Conservation (phyloP, 352 stramenopile genomes). For the Elongisporangium prolatum region DNA sequence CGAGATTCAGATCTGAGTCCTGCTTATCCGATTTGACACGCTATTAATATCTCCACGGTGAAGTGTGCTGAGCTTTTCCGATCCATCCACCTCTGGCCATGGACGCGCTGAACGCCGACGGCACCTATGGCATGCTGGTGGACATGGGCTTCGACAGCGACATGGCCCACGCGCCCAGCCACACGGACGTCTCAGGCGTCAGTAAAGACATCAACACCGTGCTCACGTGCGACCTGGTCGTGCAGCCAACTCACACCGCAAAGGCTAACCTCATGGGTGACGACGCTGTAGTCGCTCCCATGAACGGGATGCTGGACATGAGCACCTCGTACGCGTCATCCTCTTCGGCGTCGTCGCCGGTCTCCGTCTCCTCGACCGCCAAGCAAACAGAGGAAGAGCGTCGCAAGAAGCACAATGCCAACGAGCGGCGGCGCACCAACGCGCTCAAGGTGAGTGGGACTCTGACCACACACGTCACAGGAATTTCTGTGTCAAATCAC, state of each 20-base stretch:
- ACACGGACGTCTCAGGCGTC: no score
- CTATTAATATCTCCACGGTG: background rate
- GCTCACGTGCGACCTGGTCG: background rate
- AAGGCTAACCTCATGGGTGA: background rate
- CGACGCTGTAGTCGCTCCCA: background rate
- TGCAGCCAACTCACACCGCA: background rate
- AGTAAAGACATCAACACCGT: background rate
- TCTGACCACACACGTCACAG: background rate
- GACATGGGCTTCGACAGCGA: background rate
- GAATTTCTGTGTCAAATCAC: background rate
- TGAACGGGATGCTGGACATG: background rate
- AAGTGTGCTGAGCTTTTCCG: background rate
- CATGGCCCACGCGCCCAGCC: background rate
- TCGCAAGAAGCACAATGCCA: slow-evolving; percentile 51
- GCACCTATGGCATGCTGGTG: background rate
- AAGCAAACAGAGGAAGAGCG: slow-evolving; percentile 25
- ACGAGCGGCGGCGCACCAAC: slow-evolving; percentile 53
- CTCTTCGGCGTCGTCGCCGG: background rate
- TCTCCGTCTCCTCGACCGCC: background rate
- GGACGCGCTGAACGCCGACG: background rate
- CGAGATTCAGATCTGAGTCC: background rate
- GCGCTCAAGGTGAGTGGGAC: slow-evolving; percentile 29
- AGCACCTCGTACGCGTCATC: background rate
- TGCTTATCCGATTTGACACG: background rate
- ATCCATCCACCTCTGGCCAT: background rate